Evolutionary conservation across 1,284 basidiomycete species (phyloP), one percentile per base, ranked within the genome.

Genomic region (Sparassis latifolia): DNA sequence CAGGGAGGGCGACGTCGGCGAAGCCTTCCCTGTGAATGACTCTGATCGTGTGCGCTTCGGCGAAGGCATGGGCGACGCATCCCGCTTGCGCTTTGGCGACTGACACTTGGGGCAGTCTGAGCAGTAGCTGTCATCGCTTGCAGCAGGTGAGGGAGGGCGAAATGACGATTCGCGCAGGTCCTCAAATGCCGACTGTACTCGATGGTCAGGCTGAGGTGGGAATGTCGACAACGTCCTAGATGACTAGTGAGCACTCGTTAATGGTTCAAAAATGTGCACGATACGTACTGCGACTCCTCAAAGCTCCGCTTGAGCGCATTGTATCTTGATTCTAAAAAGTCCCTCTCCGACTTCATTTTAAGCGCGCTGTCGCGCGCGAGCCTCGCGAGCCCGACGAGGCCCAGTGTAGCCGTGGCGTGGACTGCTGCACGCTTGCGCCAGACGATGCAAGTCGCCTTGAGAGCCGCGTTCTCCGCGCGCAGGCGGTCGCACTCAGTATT

Each of bases 401-500:
- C 74, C 31, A 79, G 62, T 30, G 77, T 81, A 10, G 78, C 77
- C 3, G 76, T 69, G 7, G 78, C 74, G 55, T 82, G 80, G 6
- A 75, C 68, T 52, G 80, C 76, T 9, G 80, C 80, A 40, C 80
- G 76, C 49, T 73, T 75, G 42, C 77, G 75, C 80, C 79, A 82
- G 55, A 76, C 68, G 33, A 64, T 66, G 60, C 76, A 80, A 52
- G 73, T 71, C 32, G 67, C 64, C 38, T 70, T 70, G 33, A 83
- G 63, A 0, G 74, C 72, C 32, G 69, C 65, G 59, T 79, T 78
- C 55, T 82, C 79, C 10, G 77, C 74, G 12, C 68, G 67, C 6
- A 80, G 68, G 10, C 73, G 69, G n/a, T 69, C 68, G 46, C 70
- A 70, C 53, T 77, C 78, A 35, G 66, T 50, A 30, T 61, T 45